Evolutionary conservation across 1,284 basidiomycete species (phyloP), one percentile per base, ranked within the genome.

Genomic region (Melampsora larici-populina): DNA sequence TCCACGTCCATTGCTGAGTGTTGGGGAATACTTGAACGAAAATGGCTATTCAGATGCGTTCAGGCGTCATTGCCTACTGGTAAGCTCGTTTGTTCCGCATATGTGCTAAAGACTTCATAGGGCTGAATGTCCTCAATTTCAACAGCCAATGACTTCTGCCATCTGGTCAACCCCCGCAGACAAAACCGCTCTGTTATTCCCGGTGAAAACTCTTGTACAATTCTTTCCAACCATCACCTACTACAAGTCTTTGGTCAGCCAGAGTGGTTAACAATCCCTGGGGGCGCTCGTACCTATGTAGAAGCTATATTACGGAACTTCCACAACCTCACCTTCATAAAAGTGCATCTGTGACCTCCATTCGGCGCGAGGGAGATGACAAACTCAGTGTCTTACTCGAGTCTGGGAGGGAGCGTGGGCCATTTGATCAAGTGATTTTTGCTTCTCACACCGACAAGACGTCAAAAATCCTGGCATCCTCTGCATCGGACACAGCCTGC

Each of bases 141-240:
- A 67, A 0, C 79, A 92, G 91, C 90, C 90, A 0, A 91, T 92
- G 90, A n/a, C n/a, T n/a, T n/a, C n/a, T n/a, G n/a, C n/a, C n/a
- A n/a, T n/a, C n/a, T n/a, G n/a, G n/a, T n/a, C 89, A 62, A 92
- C 90, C 0, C 89, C 91, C 0, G 89, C 91, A 5, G 89, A 90
- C 80, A 88, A 88, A 79, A 91, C n/a, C n/a, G n/a, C n/a, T n/a
- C n/a, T n/a, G n/a, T n/a, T n/a, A n/a, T n/a, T n/a, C n/a, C n/a
- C n/a, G 6, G 90, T 89, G 0, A 85, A 86, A 26, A 92, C 91
- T 0, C 84, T 92, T 81, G 88, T 91, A 63, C 88, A 89, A 79
- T 92, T 83, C 87, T 92, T 88, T 88, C 89, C 83, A 93, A 93
- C 81, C 91, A 93, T 80, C 90, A 91, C 81, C 85, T 92, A 0